Evolutionary conservation across 2,329 filamentous ascomycete species (phyloP), one percentile per base, ranked within the genome.

Genomic region (Calcarisporium arbuscula): DNA sequence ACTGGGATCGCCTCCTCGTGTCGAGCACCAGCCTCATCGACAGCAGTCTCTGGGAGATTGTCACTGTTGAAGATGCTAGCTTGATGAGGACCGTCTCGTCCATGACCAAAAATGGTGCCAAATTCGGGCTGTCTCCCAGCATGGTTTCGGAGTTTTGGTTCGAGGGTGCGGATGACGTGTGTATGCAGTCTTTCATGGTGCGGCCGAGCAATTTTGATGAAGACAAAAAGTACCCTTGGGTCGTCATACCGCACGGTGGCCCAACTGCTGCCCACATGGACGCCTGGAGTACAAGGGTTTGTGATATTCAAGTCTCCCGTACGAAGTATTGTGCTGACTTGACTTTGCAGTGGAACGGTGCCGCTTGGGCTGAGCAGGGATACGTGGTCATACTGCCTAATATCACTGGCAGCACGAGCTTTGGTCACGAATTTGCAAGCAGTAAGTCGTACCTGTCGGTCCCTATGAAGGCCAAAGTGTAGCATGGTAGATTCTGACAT

Each of bases 341-440:
- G 16, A 5, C n/a, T 23, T 23, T 6, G 4, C 54, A 72, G 42
- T 73, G 67, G 66, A 77, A 78, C 40, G 59, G 64, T 1, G 66
- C 67, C 2, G 56, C 73, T 4, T 79, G 73, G 57, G 75, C 74
- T 5, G 72, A 77, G 45, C 71, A 79, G 48, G 76, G 75, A 8
- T 80, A 78, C 39, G 58, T 78, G 8, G 67, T 77, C 3, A 58
- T 80, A n/a, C 58, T 66, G 6, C 76, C 76, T 4, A 78, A 79
- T 42, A 68, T 75, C 3, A 72, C 72, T 0, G 76, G 74, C 15
- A 76, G 71, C 36, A 65, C 63, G 3, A 72, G 74, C 1, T 80
- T 74, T 38, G 76, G 75, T 2, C 58, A 51, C 8, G 55, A 57
- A 0, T 60, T 63, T 22, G 40, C 50, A 3, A 43, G 51, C 25